Conservation (phyloP, 805 yeast genomes). For the Wickerhamomyces xylosicus region DNA sequence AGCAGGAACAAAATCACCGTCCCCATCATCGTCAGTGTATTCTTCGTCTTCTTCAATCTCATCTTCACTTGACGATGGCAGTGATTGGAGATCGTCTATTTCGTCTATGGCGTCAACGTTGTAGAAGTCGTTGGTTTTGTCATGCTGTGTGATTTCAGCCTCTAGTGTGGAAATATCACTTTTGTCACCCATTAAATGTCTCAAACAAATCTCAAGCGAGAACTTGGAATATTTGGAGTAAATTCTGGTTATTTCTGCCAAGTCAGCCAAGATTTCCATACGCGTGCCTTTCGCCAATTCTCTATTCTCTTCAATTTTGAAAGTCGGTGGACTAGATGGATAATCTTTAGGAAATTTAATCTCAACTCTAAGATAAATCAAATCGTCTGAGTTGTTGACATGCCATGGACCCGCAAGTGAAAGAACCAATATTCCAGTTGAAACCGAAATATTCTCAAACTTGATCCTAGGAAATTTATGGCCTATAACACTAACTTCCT, state of each 20-base stretch:
- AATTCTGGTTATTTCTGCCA: conserved; percentile 45
- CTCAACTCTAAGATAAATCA: conserved; percentile 58
- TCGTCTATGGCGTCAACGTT: conserved; percentile 22
- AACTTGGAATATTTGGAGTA: conserved; percentile 49
- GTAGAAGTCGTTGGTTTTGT: conserved; percentile 21
- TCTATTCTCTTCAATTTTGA: conserved; percentile 70
- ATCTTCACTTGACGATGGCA: conserved; percentile 16
- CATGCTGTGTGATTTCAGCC: conserved; percentile 15
- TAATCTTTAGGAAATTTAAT: conserved; percentile 65
- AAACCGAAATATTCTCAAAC: conserved; percentile 81
- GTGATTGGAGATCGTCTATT: conserved; percentile 21
- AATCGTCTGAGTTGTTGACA: conserved; percentile 22
- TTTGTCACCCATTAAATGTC: conserved; percentile 76
- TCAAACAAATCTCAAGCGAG: conserved; percentile 71
- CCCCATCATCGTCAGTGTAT: conserved; percentile 23
- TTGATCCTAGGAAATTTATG: conserved; percentile 79
- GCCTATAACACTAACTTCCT: conserved; percentile 83
- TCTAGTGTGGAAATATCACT: conserved; percentile 32
- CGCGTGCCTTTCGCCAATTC: conserved; percentile 43
- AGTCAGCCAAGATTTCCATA: conserved; percentile 36
- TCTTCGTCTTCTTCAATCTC: conserved; percentile 16
- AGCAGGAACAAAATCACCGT: conserved; percentile 19
- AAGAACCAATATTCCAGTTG: conserved; percentile 69
- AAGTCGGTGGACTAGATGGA: conserved; percentile 52
- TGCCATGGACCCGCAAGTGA: conserved; percentile 81